phyloP scores from a whole-genome alignment of 2,329 filamentous ascomycete genomes.

The Clarireedia sp. region DNA sequence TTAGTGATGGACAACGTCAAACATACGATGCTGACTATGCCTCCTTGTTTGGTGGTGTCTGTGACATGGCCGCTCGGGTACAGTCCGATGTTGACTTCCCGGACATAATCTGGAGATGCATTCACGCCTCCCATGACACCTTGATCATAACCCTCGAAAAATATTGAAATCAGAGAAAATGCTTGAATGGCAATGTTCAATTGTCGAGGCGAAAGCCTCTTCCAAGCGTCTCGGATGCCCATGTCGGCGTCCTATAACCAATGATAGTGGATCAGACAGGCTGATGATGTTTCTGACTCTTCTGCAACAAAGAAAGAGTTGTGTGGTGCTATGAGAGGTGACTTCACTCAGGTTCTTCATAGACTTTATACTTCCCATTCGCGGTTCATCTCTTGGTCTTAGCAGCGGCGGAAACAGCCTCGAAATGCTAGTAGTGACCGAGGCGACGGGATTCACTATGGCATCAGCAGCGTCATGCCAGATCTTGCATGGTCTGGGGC shows the following conservation, averaged over 20 bases:
- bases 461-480: no score
- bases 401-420: neutral
- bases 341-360: no score
- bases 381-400: neutral
- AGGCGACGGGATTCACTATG: no score
- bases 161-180: constrained; percentile 21
- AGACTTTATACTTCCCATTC: no score
- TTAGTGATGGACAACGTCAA: neutral
- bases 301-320: no score
- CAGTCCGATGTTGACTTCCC: constrained; percentile 34
- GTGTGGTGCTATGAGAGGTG: neutral
- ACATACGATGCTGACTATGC: constrained; percentile 15
- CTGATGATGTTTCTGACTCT: no score
- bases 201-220: neutral
- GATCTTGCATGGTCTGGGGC: no score
- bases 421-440: no score
- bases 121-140: constrained; percentile 47
- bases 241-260: neutral
- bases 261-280: no score
- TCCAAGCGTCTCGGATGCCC: neutral
- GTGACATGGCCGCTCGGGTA: constrained; percentile 18
- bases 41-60: constrained; percentile 27
- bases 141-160: constrained; percentile 44
- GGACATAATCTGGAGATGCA: constrained; percentile 34
- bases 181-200: neutral